Evolutionary conservation across 2,329 filamentous ascomycete genomes (phyloP).

Genomic region (Fusarium equiseti): DNA sequence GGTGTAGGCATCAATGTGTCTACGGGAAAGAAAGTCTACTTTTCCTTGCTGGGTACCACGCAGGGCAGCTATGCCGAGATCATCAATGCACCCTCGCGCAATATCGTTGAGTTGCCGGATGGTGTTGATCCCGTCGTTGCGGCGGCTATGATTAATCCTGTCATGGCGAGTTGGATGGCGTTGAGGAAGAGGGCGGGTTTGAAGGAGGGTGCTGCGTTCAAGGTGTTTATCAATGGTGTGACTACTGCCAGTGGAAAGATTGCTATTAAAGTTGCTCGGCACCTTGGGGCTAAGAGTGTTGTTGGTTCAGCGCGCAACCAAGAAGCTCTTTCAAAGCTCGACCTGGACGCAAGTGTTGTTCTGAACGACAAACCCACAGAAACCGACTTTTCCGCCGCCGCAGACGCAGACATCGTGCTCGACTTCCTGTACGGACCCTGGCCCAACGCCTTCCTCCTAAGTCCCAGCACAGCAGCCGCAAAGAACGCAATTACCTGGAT

Average conservation of each 20-base stretch:
- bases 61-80: conserved; percentile 60
- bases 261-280: conserved; percentile 61
- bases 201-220: conserved; percentile 58
- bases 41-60: conserved; percentile 52
- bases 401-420: conserved; percentile 65
- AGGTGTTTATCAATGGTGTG: conserved; percentile 62
- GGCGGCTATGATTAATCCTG: conserved; percentile 67
- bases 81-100: conserved; percentile 59
- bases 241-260: conserved; percentile 65
- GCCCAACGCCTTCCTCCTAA: conserved; percentile 56
- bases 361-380: conserved; percentile 56
- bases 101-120: conserved; percentile 57
- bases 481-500: conserved; percentile 64
- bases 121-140: conserved; percentile 61
- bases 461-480: conserved; percentile 52
- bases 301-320: conserved; percentile 65
- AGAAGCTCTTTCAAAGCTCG: conserved; percentile 56
- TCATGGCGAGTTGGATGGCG: conserved; percentile 69
- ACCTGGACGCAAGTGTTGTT: conserved; percentile 60
- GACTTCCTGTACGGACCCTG: conserved; percentile 68
- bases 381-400: conserved; percentile 60
- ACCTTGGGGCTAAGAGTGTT: conserved; percentile 62
- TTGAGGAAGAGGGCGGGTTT: conserved; percentile 58
- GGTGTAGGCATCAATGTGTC: conserved; percentile 61
- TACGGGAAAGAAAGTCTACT: conserved; percentile 64